These are phyloP conservation scores for Fusarium zealandicum DNA, from an alignment of 2,329 filamentous ascomycete genomes.

Conservation along the genomic window DNA sequence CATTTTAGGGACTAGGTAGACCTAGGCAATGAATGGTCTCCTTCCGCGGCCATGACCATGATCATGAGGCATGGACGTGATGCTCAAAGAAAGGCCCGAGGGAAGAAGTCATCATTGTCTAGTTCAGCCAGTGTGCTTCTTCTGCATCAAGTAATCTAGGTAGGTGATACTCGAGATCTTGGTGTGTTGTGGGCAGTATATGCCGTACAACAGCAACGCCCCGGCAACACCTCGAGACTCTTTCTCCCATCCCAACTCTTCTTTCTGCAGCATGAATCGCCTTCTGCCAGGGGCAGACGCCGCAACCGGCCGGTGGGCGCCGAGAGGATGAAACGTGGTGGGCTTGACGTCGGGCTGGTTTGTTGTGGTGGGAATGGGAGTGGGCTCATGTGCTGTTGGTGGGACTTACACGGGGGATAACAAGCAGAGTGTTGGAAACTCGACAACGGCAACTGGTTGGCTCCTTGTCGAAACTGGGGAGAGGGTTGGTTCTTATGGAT, in stretches of 20 bases:
- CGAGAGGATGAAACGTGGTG: slow-evolving; percentile 20
- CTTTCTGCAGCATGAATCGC: slow-evolving; percentile 11
- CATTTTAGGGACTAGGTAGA: not conserved
- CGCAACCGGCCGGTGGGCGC: slow-evolving; percentile 27
- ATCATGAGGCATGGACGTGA: not conserved
- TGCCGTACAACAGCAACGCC: not conserved
- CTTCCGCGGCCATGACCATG: not conserved
- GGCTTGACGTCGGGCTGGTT: slow-evolving; percentile 17
- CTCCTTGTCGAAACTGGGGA: slow-evolving; percentile 1
- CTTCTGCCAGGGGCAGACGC: slow-evolving; percentile 33
- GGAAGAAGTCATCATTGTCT: not conserved
- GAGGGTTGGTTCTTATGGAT: slow-evolving; percentile 5
- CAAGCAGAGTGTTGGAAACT: slow-evolving; percentile 29
- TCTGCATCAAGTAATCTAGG: not conserved
- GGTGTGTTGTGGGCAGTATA: not conserved
- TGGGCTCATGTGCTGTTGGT: slow-evolving; percentile 33
- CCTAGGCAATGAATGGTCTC: not conserved
- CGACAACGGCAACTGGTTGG: slow-evolving; percentile 30
- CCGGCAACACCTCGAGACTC: not conserved
- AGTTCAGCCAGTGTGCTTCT: not conserved
- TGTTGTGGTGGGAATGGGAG: slow-evolving; percentile 17
- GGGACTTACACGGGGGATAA: slow-evolving; percentile 35
- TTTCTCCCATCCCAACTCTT: slow-evolving; percentile 10
- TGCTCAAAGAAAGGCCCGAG: not conserved
- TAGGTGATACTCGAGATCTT: not conserved